Percentiles rank a stretch among this genome's conserved stretches.
Evolutionary conservation across 2,329 filamentous ascomycete genomes (phyloP).

Genomic region (Aspergillus phoenicis): DNA sequence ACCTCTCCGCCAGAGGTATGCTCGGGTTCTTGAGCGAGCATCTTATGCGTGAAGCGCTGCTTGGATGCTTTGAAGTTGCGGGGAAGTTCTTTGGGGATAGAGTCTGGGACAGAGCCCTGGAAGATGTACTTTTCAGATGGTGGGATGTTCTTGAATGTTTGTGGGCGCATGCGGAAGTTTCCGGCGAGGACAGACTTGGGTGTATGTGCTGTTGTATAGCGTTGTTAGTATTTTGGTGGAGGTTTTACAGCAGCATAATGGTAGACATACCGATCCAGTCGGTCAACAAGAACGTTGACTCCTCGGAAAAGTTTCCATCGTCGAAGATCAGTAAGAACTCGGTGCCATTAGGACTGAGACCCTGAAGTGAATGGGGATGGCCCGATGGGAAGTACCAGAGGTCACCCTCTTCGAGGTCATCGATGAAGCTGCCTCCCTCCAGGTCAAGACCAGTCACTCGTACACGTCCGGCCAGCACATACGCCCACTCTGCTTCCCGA

Average conservation of each 20-base stretch:
- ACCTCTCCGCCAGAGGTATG: constrained; percentile 5
- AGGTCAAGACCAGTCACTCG: constrained; percentile 5
- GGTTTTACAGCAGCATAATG: neutral
- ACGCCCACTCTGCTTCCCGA: constrained; percentile 11
- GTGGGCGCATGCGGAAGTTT: constrained; percentile 9
- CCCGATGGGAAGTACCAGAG: constrained; percentile 12
- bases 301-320: constrained; percentile 7
- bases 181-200: constrained; percentile 11
- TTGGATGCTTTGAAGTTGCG: constrained; percentile 10
- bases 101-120: constrained; percentile 1
- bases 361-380: constrained; percentile 11
- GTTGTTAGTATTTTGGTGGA: neutral
- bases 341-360: constrained; percentile 6
- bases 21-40: constrained; percentile 5
- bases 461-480: constrained; percentile 6
- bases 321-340: constrained; percentile 12
- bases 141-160: constrained; percentile 9
- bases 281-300: constrained; percentile 9
- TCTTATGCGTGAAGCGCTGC: constrained; percentile 12
- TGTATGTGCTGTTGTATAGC: constrained; percentile 2
- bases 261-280: constrained; percentile 8
- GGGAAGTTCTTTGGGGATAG: constrained; percentile 3
- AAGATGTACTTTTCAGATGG: constrained; percentile 9
- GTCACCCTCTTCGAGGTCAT: constrained; percentile 8
- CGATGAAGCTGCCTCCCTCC: constrained; percentile 10